A percentile compares a stretch with the other conserved stretches of the same genome.
phyloP scores from a whole-genome alignment of 176 grass and related monocot species.

The Cenchrus americanus region DNA sequence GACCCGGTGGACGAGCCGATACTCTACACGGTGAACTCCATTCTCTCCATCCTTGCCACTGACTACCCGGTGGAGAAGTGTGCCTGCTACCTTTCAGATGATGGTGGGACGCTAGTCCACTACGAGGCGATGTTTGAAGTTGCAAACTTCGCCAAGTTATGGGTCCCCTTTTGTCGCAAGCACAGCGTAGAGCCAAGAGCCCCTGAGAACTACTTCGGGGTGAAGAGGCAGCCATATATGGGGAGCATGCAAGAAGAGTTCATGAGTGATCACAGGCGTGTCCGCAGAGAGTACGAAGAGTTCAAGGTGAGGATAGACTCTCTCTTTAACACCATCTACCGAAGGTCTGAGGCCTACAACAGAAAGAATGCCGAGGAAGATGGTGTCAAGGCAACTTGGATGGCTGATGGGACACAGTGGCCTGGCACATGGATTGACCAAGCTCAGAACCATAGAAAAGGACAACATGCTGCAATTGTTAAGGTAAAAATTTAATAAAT shows the following conservation, averaged over 20 bases:
- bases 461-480: conserved; percentile 47
- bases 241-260: conserved; percentile 28
- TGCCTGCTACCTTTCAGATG: conserved; percentile 57
- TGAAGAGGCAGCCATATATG: conserved; percentile 21
- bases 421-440: conserved; percentile 49
- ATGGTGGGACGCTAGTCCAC: conserved; percentile 46
- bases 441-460: conserved; percentile 44
- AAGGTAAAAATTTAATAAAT: too few species aligned
- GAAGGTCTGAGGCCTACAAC: conserved; percentile 43
- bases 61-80: conserved; percentile 54
- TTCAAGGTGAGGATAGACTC: conserved; percentile 56
- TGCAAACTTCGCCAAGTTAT: conserved; percentile 30
- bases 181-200: conserved; percentile 44
- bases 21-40: conserved; percentile 52
- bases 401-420: conserved; percentile 59
- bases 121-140: conserved; percentile 50
- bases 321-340: conserved; percentile 33
- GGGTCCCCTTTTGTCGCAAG: conserved; percentile 57
- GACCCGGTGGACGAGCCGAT: conserved; percentile 52
- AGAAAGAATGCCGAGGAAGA: conserved; percentile 4
- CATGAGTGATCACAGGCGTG: conserved; percentile 38
- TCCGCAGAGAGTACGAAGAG: conserved; percentile 51
- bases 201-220: conserved; percentile 46
- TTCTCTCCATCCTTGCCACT: conserved; percentile 58
- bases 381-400: conserved; percentile 43